Evolutionary conservation across 345 rosid genomes (phyloP), one percentile per base, ranked within the genome.

Genomic region (Lumnitzera racemosa): DNA sequence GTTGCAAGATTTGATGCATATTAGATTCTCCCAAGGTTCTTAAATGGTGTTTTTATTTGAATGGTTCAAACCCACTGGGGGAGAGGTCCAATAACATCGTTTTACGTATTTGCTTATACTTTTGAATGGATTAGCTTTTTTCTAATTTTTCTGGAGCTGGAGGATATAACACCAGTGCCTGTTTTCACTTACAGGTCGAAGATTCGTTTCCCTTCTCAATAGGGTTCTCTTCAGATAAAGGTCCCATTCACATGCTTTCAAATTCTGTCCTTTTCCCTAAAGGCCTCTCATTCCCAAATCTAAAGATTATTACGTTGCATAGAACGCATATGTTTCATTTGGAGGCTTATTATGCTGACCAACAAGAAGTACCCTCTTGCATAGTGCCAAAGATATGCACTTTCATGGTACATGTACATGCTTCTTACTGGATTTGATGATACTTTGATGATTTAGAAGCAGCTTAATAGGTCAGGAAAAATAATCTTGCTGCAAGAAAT

Each of bases 161-260:
- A 23, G 41, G n/a, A 23, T 41, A 13, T 20, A 15, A 20, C 25
- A 2, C 46, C 10, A 7, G 3, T 41, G 11, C 10, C 9, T 57
- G 13, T 5, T 57, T 57, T 17, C 25, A 27, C 3, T 14, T 11
- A 24, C 31, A 83, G 88, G 88, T 83, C 60, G 83, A 83, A 65
- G 88, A 83, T 75, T 74, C 80, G 14, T 51, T 68, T 53, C 82
- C 87, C 53, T 82, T 82, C 70, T 77, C 84, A 15, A 61, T 83
- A 54, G 88, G 88, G 49, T 65, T 83, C 57, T 67, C 75, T 49
- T 77, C 71, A 27, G 78, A 76, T 54, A 79, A 66, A 66, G 72
- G 71, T 54, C 72, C 67, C 31, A 67, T 75, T 62, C 52, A 62
- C 24, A 67, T 58, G 17, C 63, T 64, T 43, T 65, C 81, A 59